Conservation (phyloP, 75 land plant species). For the Selaginella moellendorffii region DNA sequence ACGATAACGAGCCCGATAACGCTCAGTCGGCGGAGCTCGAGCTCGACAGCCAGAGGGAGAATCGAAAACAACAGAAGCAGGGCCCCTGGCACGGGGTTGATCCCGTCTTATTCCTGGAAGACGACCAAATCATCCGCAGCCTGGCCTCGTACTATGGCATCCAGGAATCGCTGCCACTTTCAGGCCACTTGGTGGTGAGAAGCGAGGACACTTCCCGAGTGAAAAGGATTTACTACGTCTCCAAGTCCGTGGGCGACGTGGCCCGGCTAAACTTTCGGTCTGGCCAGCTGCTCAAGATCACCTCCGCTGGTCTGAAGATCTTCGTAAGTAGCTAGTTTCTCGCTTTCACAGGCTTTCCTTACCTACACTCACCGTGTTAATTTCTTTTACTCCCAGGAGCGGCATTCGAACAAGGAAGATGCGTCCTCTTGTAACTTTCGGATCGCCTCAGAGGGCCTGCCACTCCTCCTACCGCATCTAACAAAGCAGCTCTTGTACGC, state of each 20-base stretch:
- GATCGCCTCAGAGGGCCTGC: constrained; percentile 95
- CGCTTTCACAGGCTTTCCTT: background rate
- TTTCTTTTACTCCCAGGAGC: constrained; percentile 36
- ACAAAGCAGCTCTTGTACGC: constrained; percentile 57
- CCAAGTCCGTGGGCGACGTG: constrained; percentile 60
- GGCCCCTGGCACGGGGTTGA: constrained; percentile 93
- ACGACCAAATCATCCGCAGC: constrained; percentile 44
- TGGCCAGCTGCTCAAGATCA: constrained; percentile 86
- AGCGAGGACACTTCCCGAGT: constrained; percentile 59
- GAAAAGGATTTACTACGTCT: constrained; percentile 86
- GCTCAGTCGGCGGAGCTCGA: no score
- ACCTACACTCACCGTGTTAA: background rate
- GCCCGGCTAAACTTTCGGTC: constrained; percentile 47
- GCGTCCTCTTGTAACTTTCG: constrained; percentile 49
- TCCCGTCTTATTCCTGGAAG: constrained; percentile 76
- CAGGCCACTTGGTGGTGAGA: constrained; percentile 61
- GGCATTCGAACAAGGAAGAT: constrained; percentile 65
- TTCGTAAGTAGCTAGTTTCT: constrained; percentile 52
- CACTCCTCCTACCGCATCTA: constrained; percentile 72
- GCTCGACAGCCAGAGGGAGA: no score
- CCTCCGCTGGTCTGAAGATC: constrained; percentile 80
- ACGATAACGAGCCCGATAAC: no score
- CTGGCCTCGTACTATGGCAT: constrained; percentile 73
- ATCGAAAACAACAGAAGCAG: constrained; percentile 44
- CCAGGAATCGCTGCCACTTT: constrained; percentile 30